Evolutionary conservation across 495 filamentous ascomycete genomes (phyloP), one percentile per base, ranked within the genome.

Genomic region (Filosporella fistucella): DNA sequence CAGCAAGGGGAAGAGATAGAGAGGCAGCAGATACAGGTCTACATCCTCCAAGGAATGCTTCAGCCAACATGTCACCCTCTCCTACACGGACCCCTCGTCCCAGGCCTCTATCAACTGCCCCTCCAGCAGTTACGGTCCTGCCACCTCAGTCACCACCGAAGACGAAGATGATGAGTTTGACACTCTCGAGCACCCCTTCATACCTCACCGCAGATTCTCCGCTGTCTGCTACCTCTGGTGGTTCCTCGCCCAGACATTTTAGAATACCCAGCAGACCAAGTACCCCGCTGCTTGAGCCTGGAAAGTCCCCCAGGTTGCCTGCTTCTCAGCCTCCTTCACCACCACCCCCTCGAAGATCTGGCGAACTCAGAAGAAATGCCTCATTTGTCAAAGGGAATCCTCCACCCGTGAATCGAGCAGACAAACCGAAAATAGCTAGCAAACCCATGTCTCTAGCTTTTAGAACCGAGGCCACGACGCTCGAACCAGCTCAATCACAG

Each of bases 81-180:
- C 58, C 55, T 21, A 57, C 46, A 13, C 26, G 55, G 25, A 43
- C 10, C 24, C 5, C 45, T 20, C 55, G 44, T 8, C 24, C 26
- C 13, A 40, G 37, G 42, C 49, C 51, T 10, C 21, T 49, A 13
- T 41, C 43, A 26, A 38, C 54, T n/a, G 22, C 51, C 11, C 51
- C 58, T 30, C 88, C 89, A 9, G 76, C 81, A 1, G 74, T 94
- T 42, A 79, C 77, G 1, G 68, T 94, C 14, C 79, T 91, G 34
- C 84, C 88, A 9, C 88, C 88, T 0, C 75, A 74, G 24, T 91
- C 89, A 42, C 88, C 88, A 17, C 81, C 84, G 10, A 85, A 74
- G 53, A 37, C 51, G 13, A 63, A 58, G 36, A 54, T 57, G 5
- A 40, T 62, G 11, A 66, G 70, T 20, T 45, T 68, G 12, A 57